phyloP scores from a whole-genome alignment of 2,329 filamentous ascomycete species.

The Thermochaetoides dissita region DNA sequence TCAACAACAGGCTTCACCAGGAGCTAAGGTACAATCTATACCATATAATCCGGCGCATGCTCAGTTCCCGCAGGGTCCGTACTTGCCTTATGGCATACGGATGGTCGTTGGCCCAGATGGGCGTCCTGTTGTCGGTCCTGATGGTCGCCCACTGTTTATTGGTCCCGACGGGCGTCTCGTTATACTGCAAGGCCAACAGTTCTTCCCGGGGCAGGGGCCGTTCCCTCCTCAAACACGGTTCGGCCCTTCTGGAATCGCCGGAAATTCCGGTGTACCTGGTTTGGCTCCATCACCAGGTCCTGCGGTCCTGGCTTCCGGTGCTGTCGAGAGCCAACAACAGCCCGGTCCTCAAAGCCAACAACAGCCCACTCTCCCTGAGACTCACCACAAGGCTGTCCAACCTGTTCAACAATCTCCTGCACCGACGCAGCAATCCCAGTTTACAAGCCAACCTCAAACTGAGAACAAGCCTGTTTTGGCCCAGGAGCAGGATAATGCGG shows the following conservation, averaged over 20 bases:
- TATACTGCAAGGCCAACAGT: conserved; percentile 3
- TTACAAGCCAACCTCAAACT: conserved; percentile 1
- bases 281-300: too few species aligned
- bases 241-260: neutral
- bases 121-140: conserved; percentile 5
- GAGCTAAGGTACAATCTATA: neutral
- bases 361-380: neutral
- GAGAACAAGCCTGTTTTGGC: neutral
- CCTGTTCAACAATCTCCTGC: conserved; percentile 2
- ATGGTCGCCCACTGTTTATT: neutral
- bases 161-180: too few species aligned
- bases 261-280: too few species aligned
- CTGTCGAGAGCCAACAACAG: too few species aligned
- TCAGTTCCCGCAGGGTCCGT: conserved; percentile 6
- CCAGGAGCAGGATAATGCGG: conserved; percentile 3
- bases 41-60: too few species aligned
- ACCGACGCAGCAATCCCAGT: conserved; percentile 4
- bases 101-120: conserved; percentile 12
- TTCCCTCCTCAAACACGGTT: conserved; percentile 6
- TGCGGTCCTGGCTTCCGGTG: too few species aligned
- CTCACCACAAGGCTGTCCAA: conserved; percentile 2
- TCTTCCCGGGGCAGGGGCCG: conserved; percentile 7
- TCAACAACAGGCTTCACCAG: conserved; percentile 3
- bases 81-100: conserved; percentile 9
- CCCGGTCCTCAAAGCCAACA: too few species aligned